phyloP scores from a whole-genome alignment of 148 eudicot genomes.

The Persicaria tinctoria region DNA sequence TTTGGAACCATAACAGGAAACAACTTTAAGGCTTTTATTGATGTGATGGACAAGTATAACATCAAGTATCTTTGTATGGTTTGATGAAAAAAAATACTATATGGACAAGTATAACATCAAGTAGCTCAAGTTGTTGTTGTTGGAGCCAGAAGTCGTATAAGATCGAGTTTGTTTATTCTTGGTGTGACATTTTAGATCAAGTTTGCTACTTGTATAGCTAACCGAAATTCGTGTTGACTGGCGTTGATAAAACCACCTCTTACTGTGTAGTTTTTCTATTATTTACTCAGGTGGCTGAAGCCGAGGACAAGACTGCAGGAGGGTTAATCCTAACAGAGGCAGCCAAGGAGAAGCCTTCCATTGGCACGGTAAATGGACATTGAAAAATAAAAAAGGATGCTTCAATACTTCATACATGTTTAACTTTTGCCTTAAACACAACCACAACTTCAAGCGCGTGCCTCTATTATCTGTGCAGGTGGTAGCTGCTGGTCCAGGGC shows the following conservation, averaged over 20 bases:
- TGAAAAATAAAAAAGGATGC: background rate
- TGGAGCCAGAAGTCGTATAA: background rate
- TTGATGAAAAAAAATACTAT: too few species aligned
- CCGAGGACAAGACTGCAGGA: slow-evolving; percentile 1
- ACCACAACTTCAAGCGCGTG: too few species aligned
- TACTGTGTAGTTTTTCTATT: background rate
- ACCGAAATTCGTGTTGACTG: background rate
- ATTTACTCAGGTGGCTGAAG: background rate
- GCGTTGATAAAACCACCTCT: background rate
- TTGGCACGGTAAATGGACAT: background rate
- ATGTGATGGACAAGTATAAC: too few species aligned
- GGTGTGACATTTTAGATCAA: background rate
- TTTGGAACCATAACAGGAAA: background rate
- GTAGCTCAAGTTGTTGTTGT: background rate
- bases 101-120: too few species aligned
- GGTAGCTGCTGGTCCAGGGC: slow-evolving; percentile 75
- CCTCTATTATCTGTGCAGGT: slow-evolving; percentile 32
- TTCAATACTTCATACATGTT: background rate
- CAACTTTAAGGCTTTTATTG: background rate
- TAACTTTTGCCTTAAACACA: background rate
- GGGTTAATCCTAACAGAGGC: background rate
- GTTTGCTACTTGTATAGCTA: background rate
- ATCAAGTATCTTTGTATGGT: too few species aligned
- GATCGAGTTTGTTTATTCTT: too few species aligned
- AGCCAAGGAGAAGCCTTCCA: slow-evolving; percentile 11